These are phyloP conservation scores for Limonium bicolor DNA, from an alignment of 148 eudicot genomes.

Conservation along the genomic window DNA sequence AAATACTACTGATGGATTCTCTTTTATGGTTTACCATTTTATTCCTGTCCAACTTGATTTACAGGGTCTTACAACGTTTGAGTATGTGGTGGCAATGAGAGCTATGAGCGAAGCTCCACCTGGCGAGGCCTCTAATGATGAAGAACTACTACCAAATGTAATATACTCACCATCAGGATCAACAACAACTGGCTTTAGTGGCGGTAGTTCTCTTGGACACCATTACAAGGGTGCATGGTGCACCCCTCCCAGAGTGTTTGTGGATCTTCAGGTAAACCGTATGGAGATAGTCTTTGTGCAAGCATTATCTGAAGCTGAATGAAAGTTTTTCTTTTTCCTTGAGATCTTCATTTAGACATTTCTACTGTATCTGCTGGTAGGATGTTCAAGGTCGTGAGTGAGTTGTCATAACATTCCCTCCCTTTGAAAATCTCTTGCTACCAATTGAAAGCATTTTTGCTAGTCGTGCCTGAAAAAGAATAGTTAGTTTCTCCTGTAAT, in stretches of 20 bases:
- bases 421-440: not conserved
- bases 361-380: too few relatives aligned
- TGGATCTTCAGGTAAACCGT: slow-evolving; percentile 98
- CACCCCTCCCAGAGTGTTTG: slow-evolving; percentile 93
- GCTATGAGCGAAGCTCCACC: slow-evolving; percentile 80
- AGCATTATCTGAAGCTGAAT: too few relatives aligned
- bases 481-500: too few relatives aligned
- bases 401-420: too few relatives aligned
- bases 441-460: too few relatives aligned
- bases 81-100: slow-evolving; percentile 98
- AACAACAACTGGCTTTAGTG: slow-evolving; percentile 87
- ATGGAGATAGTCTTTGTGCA: not conserved
- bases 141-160: slow-evolving; percentile 52
- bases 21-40: too few relatives aligned
- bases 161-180: slow-evolving; percentile 82
- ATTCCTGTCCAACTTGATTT: too few relatives aligned
- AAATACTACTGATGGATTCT: not conserved
- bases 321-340: too few relatives aligned
- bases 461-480: too few relatives aligned
- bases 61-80: slow-evolving; percentile 94
- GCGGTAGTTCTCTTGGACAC: slow-evolving; percentile 89
- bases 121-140: slow-evolving; percentile 44
- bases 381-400: too few relatives aligned
- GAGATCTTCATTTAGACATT: too few relatives aligned
- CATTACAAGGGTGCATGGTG: slow-evolving; percentile 97